A percentile compares a stretch with the other conserved stretches of the same genome.
These are phyloP conservation scores for Coemansia sp. DNA, from an alignment of 192 early-diverging fungal genomes.

Conservation along the genomic window DNA sequence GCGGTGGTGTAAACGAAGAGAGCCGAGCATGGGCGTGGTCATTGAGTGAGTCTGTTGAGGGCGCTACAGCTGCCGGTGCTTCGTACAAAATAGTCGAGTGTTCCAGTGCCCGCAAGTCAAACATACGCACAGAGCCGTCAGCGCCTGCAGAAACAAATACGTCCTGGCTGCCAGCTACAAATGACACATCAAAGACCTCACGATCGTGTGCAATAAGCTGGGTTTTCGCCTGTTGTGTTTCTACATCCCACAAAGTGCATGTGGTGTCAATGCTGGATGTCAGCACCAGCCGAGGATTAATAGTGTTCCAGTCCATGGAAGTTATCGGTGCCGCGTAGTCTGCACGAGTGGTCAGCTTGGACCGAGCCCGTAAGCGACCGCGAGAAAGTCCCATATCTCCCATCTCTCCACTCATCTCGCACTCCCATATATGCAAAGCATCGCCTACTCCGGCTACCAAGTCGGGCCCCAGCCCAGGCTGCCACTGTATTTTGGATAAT, in stretches of 20 bases:
- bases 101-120: conserved; percentile 93
- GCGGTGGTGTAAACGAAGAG: conserved; percentile 53
- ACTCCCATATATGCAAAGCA: conserved; percentile 85
- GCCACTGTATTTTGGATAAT: conserved; percentile 87
- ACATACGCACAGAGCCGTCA: conserved; percentile 95
- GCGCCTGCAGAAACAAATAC: conserved; percentile 98
- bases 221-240: conserved; percentile 94
- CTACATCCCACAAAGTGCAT: conserved; percentile 98
- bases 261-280: conserved; percentile 97
- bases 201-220: conserved; percentile 99
- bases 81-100: conserved; percentile 99
- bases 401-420: conserved; percentile 56
- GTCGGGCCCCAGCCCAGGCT: conserved; percentile 57
- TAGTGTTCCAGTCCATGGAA: conserved; percentile 96
- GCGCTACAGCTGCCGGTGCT: conserved; percentile 56
- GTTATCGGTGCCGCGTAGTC: conserved; percentile 90
- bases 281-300: conserved; percentile 79
- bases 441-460: conserved; percentile 88
- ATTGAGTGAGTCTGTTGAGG: conserved; percentile 16
- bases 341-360: conserved; percentile 56
- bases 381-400: conserved; percentile 34
- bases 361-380: conserved; percentile 30
- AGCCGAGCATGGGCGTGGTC: conserved; percentile 21
- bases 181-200: conserved; percentile 98
- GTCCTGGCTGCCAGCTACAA: conserved; percentile 75